These are phyloP conservation scores for Globisporangium nagaii DNA, from an alignment of 352 stramenopile species.

Conservation along the genomic window DNA sequence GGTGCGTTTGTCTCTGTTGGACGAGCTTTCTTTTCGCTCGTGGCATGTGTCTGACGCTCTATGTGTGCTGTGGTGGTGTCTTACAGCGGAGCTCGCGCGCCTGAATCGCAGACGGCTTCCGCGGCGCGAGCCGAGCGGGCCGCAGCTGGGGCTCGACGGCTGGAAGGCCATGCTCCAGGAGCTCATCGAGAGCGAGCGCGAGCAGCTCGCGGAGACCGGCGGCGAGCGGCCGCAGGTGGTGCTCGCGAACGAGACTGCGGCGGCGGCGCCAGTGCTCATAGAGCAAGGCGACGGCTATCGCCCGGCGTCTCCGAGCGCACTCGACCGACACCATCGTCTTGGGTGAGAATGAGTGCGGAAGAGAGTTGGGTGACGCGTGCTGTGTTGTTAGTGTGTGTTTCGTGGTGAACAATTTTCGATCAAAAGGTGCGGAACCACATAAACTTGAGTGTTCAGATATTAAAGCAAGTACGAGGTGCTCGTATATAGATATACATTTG, in stretches of 20 bases:
- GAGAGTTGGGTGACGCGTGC: too few relatives aligned
- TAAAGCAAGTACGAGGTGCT: too few relatives aligned
- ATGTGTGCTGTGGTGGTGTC: not conserved
- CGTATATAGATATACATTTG: too few relatives aligned
- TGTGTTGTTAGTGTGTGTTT: too few relatives aligned
- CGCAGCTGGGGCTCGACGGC: slow-evolving; percentile 35
- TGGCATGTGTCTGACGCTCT: not conserved
- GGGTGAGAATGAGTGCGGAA: too few relatives aligned
- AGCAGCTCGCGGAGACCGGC: slow-evolving; percentile 12
- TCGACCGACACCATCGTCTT: too few relatives aligned
- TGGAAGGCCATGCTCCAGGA: slow-evolving; percentile 50
- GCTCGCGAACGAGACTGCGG: not conserved
- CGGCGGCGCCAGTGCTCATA: not conserved
- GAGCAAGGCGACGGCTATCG: slow-evolving; percentile 1
- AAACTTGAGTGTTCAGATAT: too few relatives aligned
- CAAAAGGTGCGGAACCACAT: too few relatives aligned
- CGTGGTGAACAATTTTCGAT: too few relatives aligned
- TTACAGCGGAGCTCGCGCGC: not conserved
- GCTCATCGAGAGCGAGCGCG: slow-evolving; percentile 35
- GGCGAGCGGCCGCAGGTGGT: not conserved
- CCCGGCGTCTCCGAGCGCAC: too few relatives aligned
- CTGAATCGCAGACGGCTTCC: slow-evolving; percentile 8
- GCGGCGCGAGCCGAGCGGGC: slow-evolving; percentile 21
- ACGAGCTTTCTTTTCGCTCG: too few relatives aligned
- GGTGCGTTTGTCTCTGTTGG: too few relatives aligned